Base-by-base conservation (phyloP, 140 eudicot species). In the Oenanthe javanica region DNA sequence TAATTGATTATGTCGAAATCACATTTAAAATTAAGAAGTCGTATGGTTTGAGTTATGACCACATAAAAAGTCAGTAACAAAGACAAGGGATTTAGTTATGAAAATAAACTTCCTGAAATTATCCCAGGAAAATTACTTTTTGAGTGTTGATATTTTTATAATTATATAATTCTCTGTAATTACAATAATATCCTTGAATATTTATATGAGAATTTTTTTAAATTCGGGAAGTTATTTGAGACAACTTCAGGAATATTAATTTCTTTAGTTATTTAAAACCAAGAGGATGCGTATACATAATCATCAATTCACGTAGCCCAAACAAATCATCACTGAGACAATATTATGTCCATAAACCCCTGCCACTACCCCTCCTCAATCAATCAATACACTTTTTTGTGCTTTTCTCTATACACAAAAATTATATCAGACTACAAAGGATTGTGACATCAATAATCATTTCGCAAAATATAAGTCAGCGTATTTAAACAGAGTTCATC, bases 401-500 rank as follows among this genome's bases (percentile, higher is more conserved):
- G 18, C 73, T n/a, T 57, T 14, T 43, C 63, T 79, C 75, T 79
- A 16, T 79, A 43, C 59, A 63, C 75, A 31, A 31, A 31, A 31
- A 31, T 16, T 42, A 14, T 61, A 61, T 43, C 75, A 78, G 63
- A 63, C 81, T 46, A 45, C 63, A 16, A 61, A 78, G 57, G 75
- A 63, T 6, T 12, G 25, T 42, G 59, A 43, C 75, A 8, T 19
- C 49, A 1, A 45, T 23, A 45, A 11, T 69, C 75, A 57, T 31
- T 13, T 70, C 1, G 66, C 75, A 78, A 45, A 45, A 61, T 8
- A 10, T 9, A 51, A 43, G 18, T 13, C 45, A 46, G 9, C 12
- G 47, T 55, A 25, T 78, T 87, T 79, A 89, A 48, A 84, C 81
- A 64, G 88, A 82, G 15, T 84, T 61, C 13, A 67, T 72, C 55